Evolutionary conservation across 805 yeast species (phyloP).

Genomic region (Candida xiaguanensis): DNA sequence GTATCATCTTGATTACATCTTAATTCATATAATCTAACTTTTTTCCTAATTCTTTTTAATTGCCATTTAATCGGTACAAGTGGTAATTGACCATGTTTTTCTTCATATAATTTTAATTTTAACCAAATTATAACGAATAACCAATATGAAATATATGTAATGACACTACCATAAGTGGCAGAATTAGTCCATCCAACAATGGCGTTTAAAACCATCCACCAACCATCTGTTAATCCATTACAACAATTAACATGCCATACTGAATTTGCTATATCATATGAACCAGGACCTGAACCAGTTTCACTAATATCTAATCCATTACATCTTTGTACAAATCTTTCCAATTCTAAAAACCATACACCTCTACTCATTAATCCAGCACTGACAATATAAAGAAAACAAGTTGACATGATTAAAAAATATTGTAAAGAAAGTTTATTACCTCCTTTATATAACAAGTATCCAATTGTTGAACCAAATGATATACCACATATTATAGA

Average conservation of each 20-base stretch:
- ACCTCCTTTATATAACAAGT: slow-evolving; percentile 70
- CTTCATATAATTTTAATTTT: slow-evolving; percentile 44
- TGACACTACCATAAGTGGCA: slow-evolving; percentile 85
- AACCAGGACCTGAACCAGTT: slow-evolving; percentile 90
- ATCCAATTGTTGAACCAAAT: slow-evolving; percentile 62
- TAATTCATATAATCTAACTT: slow-evolving; percentile 20
- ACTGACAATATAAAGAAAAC: slow-evolving; percentile 78
- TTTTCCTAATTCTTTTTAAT: slow-evolving; percentile 47
- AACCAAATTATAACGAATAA: slow-evolving; percentile 43
- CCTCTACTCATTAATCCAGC: slow-evolving; percentile 86
- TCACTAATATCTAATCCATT: slow-evolving; percentile 84
- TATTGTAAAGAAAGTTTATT: slow-evolving; percentile 71
- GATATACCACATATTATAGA: slow-evolving; percentile 55
- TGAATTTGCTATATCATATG: slow-evolving; percentile 72
- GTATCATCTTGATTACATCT: slow-evolving; percentile 12
- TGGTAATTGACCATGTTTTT: slow-evolving; percentile 57
- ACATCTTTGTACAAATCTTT: slow-evolving; percentile 67
- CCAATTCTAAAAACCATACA: slow-evolving; percentile 85
- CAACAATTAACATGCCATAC: slow-evolving; percentile 97
- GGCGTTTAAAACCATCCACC: slow-evolving; percentile 89
- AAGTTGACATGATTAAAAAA: slow-evolving; percentile 70
- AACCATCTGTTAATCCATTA: slow-evolving; percentile 87
- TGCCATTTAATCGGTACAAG: slow-evolving; percentile 61
- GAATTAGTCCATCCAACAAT: slow-evolving; percentile 92
- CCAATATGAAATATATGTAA: slow-evolving; percentile 75